Conservation (phyloP, 352 stramenopile genomes). For the Globisporangium spiculum region DNA sequence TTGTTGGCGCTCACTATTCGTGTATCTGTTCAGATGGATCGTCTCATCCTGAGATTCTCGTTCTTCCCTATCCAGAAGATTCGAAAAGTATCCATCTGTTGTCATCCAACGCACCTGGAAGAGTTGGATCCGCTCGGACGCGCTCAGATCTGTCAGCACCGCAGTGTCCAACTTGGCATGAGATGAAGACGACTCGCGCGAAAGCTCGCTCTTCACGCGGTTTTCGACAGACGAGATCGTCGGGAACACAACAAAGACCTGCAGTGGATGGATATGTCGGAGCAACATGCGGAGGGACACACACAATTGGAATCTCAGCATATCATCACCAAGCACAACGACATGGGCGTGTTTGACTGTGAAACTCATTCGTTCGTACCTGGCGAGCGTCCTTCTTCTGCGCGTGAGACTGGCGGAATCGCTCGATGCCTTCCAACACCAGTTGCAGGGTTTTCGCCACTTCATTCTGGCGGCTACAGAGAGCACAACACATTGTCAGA, state of each 20-base stretch:
- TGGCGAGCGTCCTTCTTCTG: constrained; percentile 21
- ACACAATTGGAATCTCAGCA: background rate
- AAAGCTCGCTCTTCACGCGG: constrained; percentile 21
- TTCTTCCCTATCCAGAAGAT: background rate
- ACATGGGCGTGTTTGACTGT: background rate
- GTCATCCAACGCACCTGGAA: constrained; percentile 26
- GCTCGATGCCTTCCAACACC: constrained; percentile 43
- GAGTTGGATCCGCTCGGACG: constrained; percentile 19
- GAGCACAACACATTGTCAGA: background rate
- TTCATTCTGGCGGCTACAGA: constrained; percentile 53
- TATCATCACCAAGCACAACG: background rate
- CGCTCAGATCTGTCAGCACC: constrained; percentile 26
- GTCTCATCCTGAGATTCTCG: background rate
- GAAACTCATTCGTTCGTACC: constrained; percentile 1
- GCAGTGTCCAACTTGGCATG: constrained; percentile 5
- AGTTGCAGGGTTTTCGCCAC: constrained; percentile 39
- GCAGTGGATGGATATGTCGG: background rate
- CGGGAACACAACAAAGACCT: constrained; percentile 61
- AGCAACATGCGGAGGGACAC: background rate
- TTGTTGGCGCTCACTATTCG: background rate
- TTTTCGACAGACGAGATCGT: constrained; percentile 42
- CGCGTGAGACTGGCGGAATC: background rate
- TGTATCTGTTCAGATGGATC: background rate
- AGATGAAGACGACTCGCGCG: constrained; percentile 5
- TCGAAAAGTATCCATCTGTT: background rate